Conservation (phyloP, 2,329 filamentous ascomycete species). For the Epichloe scottii region DNA sequence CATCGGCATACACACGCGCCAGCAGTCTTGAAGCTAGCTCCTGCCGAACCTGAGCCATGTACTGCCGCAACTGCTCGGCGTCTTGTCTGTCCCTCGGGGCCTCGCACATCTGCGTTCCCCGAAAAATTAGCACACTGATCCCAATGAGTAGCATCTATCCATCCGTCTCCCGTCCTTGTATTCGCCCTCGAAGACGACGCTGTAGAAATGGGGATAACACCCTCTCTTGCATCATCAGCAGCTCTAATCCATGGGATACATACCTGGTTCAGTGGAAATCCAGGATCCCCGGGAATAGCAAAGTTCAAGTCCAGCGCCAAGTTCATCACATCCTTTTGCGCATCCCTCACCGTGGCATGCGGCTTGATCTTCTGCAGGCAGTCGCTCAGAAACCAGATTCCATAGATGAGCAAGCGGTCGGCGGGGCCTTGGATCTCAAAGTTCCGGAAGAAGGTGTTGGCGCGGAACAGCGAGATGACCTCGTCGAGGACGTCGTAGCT, state of each 20-base stretch:
- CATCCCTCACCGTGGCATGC: constrained; percentile 45
- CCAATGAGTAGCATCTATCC: background rate
- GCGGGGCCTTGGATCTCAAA: constrained; percentile 97
- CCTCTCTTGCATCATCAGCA: background rate
- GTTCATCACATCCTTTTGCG: constrained; percentile 70
- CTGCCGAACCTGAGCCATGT: constrained; percentile 84
- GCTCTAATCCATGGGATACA: constrained; percentile 9
- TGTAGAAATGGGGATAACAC: too few species aligned
- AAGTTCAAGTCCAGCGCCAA: constrained; percentile 87
- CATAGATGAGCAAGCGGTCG: constrained; percentile 89
- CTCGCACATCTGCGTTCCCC: constrained; percentile 59
- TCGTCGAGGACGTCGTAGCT: constrained; percentile 96
- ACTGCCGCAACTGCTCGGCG: constrained; percentile 78
- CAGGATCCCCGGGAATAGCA: constrained; percentile 84
- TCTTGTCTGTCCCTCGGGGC: constrained; percentile 76
- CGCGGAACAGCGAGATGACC: constrained; percentile 81
- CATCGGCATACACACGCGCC: constrained; percentile 74
- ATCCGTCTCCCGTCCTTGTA: too few species aligned
- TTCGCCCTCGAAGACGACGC: too few species aligned
- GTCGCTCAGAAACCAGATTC: constrained; percentile 88
- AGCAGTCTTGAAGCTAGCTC: constrained; percentile 76
- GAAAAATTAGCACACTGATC: background rate
- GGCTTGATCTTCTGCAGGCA: constrained; percentile 81
- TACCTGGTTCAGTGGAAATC: constrained; percentile 84
- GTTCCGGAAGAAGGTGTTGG: constrained; percentile 98